Evolutionary conservation across 1,139 yeast genomes (phyloP), one percentile per base, ranked within the genome.

Genomic region (Nakaseomyces bracarensis): DNA sequence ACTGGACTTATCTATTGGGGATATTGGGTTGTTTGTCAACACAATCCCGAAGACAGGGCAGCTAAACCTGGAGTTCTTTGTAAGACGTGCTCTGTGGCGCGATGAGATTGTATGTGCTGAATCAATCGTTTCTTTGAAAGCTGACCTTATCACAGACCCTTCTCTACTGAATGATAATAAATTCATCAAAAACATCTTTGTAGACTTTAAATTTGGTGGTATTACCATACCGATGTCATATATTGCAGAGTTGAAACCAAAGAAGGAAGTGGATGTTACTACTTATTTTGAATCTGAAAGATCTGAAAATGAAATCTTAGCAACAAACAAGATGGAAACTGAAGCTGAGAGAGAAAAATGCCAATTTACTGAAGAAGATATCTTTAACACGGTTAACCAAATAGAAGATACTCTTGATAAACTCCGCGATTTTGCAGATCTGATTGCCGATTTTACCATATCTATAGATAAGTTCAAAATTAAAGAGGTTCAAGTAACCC

Each of bases 401-500:
- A 38, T 54, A 9, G 43, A 46, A 5, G 28, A 36, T 11, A 42
- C 41, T 10, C 34, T 48, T 30, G 49, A 43, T 11, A 46, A 40
- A 10, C 28, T 49, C 7, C 43, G 48, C 18, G 30, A 22, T 3
- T 22, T 38, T 1, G 25, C 53, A 27, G 43, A 42, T 13, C 39
- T 48, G 11, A 26, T 55, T 26, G 34, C 43, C 22, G 50, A 51
- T 39, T n/a, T 55, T 14, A 50, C 51, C 19, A 38, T 54, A 4
- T 47, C 54, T 7, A 42, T 54, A 16, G 63, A 58, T 42, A 51
- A 49, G 31, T 39, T 58, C 11, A 36, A 35, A 14, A 22, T 58
- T 2, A 47, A 45, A 11, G 49, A 53, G 36, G 41, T 51, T 9
- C 54, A 59, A 3, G 31, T 57, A 11, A 49, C 59, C 2, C 35